These are phyloP conservation scores for Claviceps pazoutovae DNA, from an alignment of 2,329 filamentous ascomycete species.

Conservation along the genomic window DNA sequence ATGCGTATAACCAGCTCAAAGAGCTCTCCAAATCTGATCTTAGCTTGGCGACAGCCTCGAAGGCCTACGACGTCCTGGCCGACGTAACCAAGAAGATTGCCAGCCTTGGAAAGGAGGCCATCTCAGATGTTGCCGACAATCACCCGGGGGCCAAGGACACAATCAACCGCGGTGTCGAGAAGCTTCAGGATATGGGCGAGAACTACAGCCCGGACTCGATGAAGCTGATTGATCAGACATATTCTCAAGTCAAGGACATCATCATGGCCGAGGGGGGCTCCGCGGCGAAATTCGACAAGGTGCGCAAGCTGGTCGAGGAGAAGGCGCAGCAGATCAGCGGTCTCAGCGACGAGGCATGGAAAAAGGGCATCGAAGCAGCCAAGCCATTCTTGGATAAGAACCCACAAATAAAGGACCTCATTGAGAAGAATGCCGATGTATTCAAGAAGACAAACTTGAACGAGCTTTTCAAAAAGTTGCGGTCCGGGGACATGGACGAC, in stretches of 20 bases:
- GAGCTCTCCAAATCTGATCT: slow-evolving; percentile 44
- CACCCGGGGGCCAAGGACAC: slow-evolving; percentile 62
- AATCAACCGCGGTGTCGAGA: slow-evolving; percentile 51
- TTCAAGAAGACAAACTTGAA: slow-evolving; percentile 53
- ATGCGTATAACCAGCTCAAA: slow-evolving; percentile 55
- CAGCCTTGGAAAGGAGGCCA: slow-evolving; percentile 47
- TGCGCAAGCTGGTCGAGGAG: slow-evolving; percentile 51
- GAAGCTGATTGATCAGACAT: slow-evolving; percentile 61
- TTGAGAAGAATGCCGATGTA: slow-evolving; percentile 55
- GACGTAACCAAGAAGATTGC: slow-evolving; percentile 47
- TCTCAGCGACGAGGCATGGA: slow-evolving; percentile 58
- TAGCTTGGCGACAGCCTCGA: slow-evolving; percentile 45
- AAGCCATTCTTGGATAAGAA: slow-evolving; percentile 64
- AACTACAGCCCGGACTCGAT: slow-evolving; percentile 62
- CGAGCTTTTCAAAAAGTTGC: slow-evolving; percentile 49
- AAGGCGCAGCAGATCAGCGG: slow-evolving; percentile 54
- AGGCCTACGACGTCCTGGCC: slow-evolving; percentile 48
- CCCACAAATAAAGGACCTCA: slow-evolving; percentile 57
- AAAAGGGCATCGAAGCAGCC: slow-evolving; percentile 55
- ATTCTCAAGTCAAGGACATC: slow-evolving; percentile 50
- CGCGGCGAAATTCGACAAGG: slow-evolving; percentile 35
- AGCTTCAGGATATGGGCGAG: slow-evolving; percentile 55
- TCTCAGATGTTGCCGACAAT: slow-evolving; percentile 54
- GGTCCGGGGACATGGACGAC: slow-evolving; percentile 41
- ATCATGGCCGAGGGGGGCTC: slow-evolving; percentile 48